Conservation (phyloP, 2,329 filamentous ascomycete genomes). For the Ophiostoma tasmaniense region DNA sequence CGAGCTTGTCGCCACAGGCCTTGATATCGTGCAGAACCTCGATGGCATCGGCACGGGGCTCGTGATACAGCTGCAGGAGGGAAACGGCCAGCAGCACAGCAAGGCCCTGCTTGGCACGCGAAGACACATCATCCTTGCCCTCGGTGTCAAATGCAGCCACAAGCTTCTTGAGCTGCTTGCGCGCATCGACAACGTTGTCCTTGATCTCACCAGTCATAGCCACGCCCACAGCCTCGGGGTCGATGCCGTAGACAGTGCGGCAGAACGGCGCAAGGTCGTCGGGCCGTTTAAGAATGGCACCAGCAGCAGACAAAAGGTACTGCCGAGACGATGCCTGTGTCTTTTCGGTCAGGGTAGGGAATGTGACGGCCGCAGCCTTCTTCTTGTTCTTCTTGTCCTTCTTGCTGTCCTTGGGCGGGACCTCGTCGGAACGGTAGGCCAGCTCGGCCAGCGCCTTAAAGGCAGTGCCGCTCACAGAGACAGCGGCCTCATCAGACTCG, state of each 20-base stretch:
- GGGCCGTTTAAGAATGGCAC: conserved; percentile 46
- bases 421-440: conserved; percentile 39
- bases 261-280: conserved; percentile 47
- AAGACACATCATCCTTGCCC: conserved; percentile 23
- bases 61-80: conserved; percentile 82
- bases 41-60: conserved; percentile 69
- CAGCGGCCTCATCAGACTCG: conserved; percentile 18
- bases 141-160: conserved; percentile 25
- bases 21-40: conserved; percentile 75
- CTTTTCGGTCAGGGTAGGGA: conserved; percentile 42
- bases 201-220: conserved; percentile 48
- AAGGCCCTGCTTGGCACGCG: conserved; percentile 53
- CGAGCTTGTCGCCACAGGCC: conserved; percentile 60
- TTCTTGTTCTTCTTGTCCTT: conserved; percentile 9
- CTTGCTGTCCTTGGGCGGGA: background rate
- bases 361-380: conserved; percentile 25
- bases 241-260: conserved; percentile 45
- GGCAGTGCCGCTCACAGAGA: conserved; percentile 34
- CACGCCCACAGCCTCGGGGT: conserved; percentile 41
- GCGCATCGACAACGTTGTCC: conserved; percentile 43
- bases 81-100: conserved; percentile 76
- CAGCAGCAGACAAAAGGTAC: conserved; percentile 50
- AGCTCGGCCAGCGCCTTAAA: conserved; percentile 47
- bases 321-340: conserved; percentile 47
- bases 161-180: conserved; percentile 43